phyloP scores from a whole-genome alignment of 129 eudicot genomes.

The Solidago caesia region DNA sequence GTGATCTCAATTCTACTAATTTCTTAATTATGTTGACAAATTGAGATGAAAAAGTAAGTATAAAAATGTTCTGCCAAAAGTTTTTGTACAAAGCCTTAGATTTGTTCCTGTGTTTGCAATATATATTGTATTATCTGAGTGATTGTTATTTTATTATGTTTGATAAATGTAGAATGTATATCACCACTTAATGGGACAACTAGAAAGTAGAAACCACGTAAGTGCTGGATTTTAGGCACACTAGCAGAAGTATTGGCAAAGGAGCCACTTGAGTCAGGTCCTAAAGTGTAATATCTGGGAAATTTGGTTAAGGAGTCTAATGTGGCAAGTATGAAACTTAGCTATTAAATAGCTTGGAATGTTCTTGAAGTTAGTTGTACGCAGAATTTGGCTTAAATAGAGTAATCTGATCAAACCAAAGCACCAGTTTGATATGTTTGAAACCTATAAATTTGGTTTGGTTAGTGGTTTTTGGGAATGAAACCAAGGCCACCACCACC shows the following conservation, averaged over 20 bases:
- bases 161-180: conserved; percentile 4
- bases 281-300: background rate
- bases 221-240: background rate
- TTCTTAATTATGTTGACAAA: background rate
- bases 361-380: background rate
- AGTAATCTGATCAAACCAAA: background rate
- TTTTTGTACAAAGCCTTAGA: background rate
- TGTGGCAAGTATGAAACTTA: background rate
- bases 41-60: background rate
- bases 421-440: background rate
- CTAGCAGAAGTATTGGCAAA: background rate
- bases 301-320: background rate
- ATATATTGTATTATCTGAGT: background rate
- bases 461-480: background rate
- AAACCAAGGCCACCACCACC: no score
- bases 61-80: background rate
- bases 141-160: background rate
- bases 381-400: background rate
- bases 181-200: background rate
- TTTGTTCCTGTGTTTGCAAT: background rate
- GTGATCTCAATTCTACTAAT: background rate
- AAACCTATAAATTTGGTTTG: background rate
- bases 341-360: background rate
- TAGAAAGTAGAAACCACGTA: background rate
- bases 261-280: background rate